phyloP scores from a whole-genome alignment of 805 yeast genomes.

The Yamadazyma akitaensis region DNA sequence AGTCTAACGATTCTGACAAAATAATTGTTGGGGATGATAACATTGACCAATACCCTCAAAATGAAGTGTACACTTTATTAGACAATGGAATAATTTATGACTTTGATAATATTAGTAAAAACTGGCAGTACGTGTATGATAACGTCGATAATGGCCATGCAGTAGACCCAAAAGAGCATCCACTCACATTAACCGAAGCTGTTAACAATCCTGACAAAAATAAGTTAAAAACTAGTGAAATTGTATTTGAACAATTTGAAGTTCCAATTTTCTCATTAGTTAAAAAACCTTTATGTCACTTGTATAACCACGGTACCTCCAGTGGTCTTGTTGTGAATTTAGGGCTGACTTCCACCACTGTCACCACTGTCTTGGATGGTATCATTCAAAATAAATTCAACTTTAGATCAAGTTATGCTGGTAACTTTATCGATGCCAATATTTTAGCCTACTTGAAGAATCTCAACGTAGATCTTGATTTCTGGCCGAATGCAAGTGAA shows the following conservation, averaged over 20 bases:
- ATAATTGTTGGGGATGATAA: constrained; percentile 46
- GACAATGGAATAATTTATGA: constrained; percentile 67
- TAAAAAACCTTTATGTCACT: constrained; percentile 72
- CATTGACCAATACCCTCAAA: constrained; percentile 41
- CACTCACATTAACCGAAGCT: constrained; percentile 63
- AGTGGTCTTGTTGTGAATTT: constrained; percentile 79
- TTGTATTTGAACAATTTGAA: constrained; percentile 69
- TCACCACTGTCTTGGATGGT: constrained; percentile 79
- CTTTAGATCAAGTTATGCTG: constrained; percentile 71
- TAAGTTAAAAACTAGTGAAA: constrained; percentile 55
- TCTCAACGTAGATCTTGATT: constrained; percentile 12
- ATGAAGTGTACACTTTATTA: constrained; percentile 56
- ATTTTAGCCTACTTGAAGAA: constrained; percentile 45
- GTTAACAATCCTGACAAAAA: constrained; percentile 65
- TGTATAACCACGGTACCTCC: constrained; percentile 74
- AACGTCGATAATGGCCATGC: constrained; percentile 39
- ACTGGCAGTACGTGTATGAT: constrained; percentile 63
- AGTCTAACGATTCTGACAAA: constrained; percentile 20
- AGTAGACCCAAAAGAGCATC: constrained; percentile 56
- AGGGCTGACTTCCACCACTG: constrained; percentile 66
- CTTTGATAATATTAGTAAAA: constrained; percentile 64
- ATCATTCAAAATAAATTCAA: constrained; percentile 63
- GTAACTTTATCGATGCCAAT: constrained; percentile 76
- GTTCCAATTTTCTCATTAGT: constrained; percentile 77
- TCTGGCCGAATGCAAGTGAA: constrained; percentile 16